Conservation (phyloP, 176 grass and related monocot species). For the Carex kokanica region DNA sequence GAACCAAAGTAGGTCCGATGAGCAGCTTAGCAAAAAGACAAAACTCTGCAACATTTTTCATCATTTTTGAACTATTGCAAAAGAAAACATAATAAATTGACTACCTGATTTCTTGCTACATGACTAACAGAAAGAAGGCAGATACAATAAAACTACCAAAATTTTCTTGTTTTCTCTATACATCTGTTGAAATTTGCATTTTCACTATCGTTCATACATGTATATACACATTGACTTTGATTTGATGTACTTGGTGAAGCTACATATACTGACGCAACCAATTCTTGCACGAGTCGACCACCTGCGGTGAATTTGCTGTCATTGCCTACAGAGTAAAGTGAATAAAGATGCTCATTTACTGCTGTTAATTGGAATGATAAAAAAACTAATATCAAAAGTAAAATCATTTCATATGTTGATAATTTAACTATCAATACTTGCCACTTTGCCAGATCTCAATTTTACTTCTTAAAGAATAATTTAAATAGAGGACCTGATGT, state of each 20-base stretch:
- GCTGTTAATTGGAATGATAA: background rate
- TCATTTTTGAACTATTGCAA: background rate
- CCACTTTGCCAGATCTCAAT: background rate
- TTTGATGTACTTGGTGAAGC: slow-evolving; percentile 10
- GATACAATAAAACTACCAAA: background rate
- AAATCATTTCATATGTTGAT: slow-evolving; percentile 7
- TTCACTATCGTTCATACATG: slow-evolving; percentile 5
- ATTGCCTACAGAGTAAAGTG: slow-evolving; percentile 54
- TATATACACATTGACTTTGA: background rate
- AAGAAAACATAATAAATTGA: background rate
- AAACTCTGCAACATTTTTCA: background rate
- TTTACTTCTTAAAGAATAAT: background rate
- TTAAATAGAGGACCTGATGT: slow-evolving; percentile 63
- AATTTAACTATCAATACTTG: background rate
- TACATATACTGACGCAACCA: slow-evolving; percentile 95
- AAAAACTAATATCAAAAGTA: background rate
- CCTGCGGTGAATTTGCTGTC: slow-evolving; percentile 64
- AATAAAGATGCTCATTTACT: slow-evolving; percentile 23
- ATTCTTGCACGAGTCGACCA: slow-evolving; percentile 90
- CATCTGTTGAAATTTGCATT: slow-evolving; percentile 16
- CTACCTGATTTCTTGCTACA: slow-evolving; percentile 6
- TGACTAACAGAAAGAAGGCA: background rate
- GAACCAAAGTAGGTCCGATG: no score
- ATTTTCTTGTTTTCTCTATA: slow-evolving; percentile 23
- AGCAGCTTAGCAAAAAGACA: background rate